Evolutionary conservation across 148 eudicot genomes (phyloP).

Genomic region (Cornus suecica): DNA sequence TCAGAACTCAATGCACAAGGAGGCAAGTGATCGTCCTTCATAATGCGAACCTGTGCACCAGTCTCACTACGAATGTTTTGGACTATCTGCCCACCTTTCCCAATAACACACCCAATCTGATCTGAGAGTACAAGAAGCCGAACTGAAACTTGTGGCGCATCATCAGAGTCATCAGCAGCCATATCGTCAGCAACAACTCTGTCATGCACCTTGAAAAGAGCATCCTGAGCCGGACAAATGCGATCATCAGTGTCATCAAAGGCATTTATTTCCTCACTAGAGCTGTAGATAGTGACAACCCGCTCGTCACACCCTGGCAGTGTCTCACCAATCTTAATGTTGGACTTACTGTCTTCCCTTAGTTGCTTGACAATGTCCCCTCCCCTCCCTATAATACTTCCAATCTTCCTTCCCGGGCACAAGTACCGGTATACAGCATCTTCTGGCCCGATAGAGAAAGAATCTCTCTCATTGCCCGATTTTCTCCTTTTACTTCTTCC

Average conservation of each 20-base stretch:
- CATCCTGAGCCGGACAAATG: constrained; percentile 90
- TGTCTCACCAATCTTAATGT: constrained; percentile 89
- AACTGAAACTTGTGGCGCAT: constrained; percentile 53
- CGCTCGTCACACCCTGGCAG: constrained; percentile 84
- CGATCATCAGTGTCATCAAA: constrained; percentile 55
- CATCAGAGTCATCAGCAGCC: constrained; percentile 50
- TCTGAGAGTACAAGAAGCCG: constrained; percentile 87
- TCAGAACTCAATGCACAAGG: constrained; percentile 85
- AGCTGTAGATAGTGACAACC: constrained; percentile 76
- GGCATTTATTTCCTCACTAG: constrained; percentile 68
- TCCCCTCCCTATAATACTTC: constrained; percentile 96
- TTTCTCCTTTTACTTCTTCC: constrained; percentile 79
- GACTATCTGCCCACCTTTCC: constrained; percentile 95
- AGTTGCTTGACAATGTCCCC: constrained; percentile 95
- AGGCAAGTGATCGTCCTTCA: constrained; percentile 90
- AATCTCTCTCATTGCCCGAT: constrained; percentile 60
- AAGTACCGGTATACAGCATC: constrained; percentile 92
- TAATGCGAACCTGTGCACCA: constrained; percentile 87
- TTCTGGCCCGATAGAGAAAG: constrained; percentile 62
- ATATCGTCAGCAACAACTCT: constrained; percentile 75
- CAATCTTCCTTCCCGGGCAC: constrained; percentile 86
- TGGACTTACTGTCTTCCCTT: constrained; percentile 71
- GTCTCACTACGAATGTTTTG: constrained; percentile 82
- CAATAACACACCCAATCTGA: constrained; percentile 97
- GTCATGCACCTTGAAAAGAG: constrained; percentile 88